Percentiles rank a stretch among this genome's conserved stretches.
These are phyloP conservation scores for Mortierella sp. DNA, from an alignment of 371 early-diverging fungal genomes.

Conservation along the genomic window DNA sequence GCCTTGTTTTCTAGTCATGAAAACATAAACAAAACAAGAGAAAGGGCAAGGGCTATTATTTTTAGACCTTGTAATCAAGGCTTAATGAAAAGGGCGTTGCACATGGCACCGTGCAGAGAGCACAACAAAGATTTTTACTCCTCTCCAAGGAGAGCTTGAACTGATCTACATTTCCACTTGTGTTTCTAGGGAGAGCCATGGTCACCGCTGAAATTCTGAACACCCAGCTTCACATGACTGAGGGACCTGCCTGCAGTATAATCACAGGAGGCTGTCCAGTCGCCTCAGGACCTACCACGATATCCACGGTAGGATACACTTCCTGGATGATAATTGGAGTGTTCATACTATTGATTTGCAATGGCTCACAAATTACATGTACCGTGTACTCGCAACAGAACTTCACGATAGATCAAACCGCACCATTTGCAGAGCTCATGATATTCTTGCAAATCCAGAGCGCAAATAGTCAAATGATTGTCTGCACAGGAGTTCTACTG, in stretches of 20 bases:
- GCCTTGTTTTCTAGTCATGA: background rate
- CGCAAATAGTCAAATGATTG: conserved; percentile 40
- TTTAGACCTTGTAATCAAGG: background rate
- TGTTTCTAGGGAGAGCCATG: conserved; percentile 28
- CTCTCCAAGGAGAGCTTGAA: background rate
- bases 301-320: conserved; percentile 27
- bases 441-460: conserved; percentile 28
- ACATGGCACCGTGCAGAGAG: too few species aligned
- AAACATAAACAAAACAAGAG: background rate
- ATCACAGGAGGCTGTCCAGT: conserved; percentile 37
- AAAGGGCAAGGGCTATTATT: background rate
- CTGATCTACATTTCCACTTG: background rate
- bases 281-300: conserved; percentile 11
- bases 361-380: background rate
- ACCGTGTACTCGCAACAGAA: conserved; percentile 15
- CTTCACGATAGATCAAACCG: conserved; percentile 29
- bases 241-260: conserved; percentile 33
- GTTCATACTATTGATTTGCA: background rate
- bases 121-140: background rate
- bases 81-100: too few species aligned
- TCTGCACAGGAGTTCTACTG: conserved; percentile 59
- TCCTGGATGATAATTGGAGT: background rate
- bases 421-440: conserved; percentile 51
- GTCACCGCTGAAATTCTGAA: conserved; percentile 22
- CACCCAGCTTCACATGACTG: conserved; percentile 18